Evolutionary conservation across 31 red algal genomes (phyloP).

Genomic region (Asparagopsis taxiformis): DNA sequence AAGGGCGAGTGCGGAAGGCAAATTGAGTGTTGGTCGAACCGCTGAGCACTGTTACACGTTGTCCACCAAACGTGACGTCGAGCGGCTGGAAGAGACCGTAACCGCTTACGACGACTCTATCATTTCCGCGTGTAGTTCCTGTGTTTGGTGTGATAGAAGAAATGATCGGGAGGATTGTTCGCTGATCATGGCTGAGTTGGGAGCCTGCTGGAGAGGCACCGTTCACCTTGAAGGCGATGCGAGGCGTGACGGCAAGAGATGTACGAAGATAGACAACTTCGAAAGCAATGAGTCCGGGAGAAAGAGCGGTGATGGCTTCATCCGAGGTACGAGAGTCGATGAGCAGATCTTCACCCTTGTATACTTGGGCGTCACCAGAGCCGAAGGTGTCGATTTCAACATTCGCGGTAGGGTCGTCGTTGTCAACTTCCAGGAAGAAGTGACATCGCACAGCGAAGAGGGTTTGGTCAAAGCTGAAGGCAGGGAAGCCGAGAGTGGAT

Average conservation of each 20-base stretch:
- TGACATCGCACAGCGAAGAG: slow-evolving; percentile 31
- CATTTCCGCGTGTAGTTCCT: slow-evolving; percentile 22
- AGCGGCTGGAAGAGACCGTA: slow-evolving; percentile 48
- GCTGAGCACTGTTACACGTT: background rate
- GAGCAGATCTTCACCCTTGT: slow-evolving; percentile 69
- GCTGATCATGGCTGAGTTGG: slow-evolving; percentile 37
- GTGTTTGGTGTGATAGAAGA: slow-evolving; percentile 5
- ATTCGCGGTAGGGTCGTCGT: background rate
- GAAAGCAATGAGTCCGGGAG: slow-evolving; percentile 38
- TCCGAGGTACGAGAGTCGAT: slow-evolving; percentile 24
- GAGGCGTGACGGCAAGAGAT: background rate
- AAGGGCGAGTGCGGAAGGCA: slow-evolving; percentile 29
- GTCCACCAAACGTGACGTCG: slow-evolving; percentile 48
- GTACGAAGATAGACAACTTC: slow-evolving; percentile 57
- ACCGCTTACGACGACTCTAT: slow-evolving; percentile 29
- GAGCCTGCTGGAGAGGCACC: slow-evolving; percentile 14
- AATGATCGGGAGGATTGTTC: slow-evolving; percentile 51
- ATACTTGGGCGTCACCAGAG: slow-evolving; percentile 32
- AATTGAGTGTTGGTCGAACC: slow-evolving; percentile 13
- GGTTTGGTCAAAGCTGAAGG: slow-evolving; percentile 26
- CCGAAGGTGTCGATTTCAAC: slow-evolving; percentile 24
- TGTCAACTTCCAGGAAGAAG: slow-evolving; percentile 58
- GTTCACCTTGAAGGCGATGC: slow-evolving; percentile 24
- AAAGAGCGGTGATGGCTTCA: slow-evolving; percentile 6
- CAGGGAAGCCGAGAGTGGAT: slow-evolving; percentile 44